A percentile compares a stretch with the other conserved stretches of the same genome.
Evolutionary conservation across 352 stramenopile genomes (phyloP).

Genomic region (Pythium phragmiticola): DNA sequence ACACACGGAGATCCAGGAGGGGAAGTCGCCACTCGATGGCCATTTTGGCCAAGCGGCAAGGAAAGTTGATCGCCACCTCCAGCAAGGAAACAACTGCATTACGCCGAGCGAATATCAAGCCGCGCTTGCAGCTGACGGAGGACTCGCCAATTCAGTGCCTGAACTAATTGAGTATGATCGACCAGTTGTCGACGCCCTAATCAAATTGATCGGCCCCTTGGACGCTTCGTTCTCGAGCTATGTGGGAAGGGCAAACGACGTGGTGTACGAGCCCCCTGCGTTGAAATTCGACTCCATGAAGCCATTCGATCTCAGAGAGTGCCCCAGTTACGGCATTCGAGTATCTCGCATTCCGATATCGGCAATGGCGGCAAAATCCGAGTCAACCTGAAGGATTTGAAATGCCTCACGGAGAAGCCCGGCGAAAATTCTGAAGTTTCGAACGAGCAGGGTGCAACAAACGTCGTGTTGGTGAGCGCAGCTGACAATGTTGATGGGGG

Average conservation of each 20-base stretch:
- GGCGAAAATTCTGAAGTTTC: too few relatives aligned
- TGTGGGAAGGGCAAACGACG: slow-evolving; percentile 1
- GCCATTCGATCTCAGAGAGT: background rate
- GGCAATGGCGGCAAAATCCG: background rate
- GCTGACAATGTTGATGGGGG: too few relatives aligned
- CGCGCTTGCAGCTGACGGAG: slow-evolving; percentile 12
- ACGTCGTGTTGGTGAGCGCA: too few relatives aligned
- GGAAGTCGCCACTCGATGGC: slow-evolving; percentile 22
- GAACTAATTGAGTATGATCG: slow-evolving; percentile 12
- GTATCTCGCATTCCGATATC: background rate
- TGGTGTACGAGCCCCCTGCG: slow-evolving; percentile 1
- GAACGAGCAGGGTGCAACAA: too few relatives aligned
- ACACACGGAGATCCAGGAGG: slow-evolving; percentile 25
- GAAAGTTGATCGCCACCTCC: slow-evolving; percentile 8
- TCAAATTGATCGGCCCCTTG: background rate
- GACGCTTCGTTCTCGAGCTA: background rate
- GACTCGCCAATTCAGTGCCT: slow-evolving; percentile 17
- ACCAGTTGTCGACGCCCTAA: background rate
- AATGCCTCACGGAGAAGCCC: too few relatives aligned
- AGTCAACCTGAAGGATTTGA: too few relatives aligned
- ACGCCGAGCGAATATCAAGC: slow-evolving; percentile 13
- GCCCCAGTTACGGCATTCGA: background rate
- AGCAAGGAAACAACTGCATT: slow-evolving; percentile 20
- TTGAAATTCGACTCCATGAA: background rate
- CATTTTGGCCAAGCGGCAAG: slow-evolving; percentile 21